A percentile compares a stretch with the other conserved stretches of the same genome.
phyloP scores from a whole-genome alignment of 495 filamentous ascomycete genomes.

The Neurospora tetrasperma region DNA sequence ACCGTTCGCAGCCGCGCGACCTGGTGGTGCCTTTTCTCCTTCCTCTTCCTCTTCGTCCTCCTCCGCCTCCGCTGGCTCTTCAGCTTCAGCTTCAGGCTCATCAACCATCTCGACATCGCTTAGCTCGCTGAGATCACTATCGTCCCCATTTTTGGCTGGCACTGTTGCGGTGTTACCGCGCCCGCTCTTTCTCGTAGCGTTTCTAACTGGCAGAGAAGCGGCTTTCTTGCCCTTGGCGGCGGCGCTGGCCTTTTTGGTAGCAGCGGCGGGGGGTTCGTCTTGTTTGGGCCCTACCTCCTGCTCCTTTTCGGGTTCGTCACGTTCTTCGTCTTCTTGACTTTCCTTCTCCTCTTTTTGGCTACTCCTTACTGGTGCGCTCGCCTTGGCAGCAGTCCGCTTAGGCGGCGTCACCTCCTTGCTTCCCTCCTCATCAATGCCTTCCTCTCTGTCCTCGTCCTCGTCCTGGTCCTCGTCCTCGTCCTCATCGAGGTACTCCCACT shows the following conservation, averaged over 20 bases:
- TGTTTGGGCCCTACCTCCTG: constrained; percentile 18
- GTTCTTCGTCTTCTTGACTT: constrained; percentile 6
- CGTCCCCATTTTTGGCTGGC: not conserved
- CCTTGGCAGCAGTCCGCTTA: not conserved
- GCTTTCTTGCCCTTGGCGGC: constrained; percentile 6
- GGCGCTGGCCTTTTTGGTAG: not conserved
- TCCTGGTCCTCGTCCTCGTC: not conserved
- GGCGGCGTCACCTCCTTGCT: not conserved
- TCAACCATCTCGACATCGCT: not conserved
- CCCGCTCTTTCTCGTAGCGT: not conserved
- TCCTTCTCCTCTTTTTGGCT: constrained; percentile 2
- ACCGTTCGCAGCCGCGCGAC: constrained; percentile 8
- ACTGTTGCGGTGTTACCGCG: not conserved
- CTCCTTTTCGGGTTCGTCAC: constrained; percentile 4
- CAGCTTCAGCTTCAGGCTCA: not conserved
- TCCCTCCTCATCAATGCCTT: not conserved
- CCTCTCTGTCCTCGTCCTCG: not conserved
- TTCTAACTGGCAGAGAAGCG: constrained; percentile 1
- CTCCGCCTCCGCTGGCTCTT: not conserved
- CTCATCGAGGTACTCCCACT: constrained; percentile 41
- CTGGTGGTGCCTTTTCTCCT: not conserved
- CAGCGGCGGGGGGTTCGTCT: not conserved
- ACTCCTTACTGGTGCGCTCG: not conserved
- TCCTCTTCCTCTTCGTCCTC: not conserved
- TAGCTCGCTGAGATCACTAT: not conserved